Base-by-base conservation (phyloP, 2,329 filamentous ascomycete species). In the Geosmithia morbida region DNA sequence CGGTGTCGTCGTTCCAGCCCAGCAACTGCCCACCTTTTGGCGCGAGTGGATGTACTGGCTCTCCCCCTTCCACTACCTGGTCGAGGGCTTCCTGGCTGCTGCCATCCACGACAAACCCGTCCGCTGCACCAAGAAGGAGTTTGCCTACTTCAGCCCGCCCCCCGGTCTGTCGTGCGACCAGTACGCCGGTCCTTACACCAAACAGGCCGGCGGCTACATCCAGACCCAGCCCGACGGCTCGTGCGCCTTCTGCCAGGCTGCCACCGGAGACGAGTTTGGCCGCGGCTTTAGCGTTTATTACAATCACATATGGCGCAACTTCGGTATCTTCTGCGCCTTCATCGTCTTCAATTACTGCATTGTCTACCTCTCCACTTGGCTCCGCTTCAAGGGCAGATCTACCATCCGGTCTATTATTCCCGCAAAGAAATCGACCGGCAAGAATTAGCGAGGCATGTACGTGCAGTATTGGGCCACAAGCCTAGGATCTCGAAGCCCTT, bases 11-110 rank as follows among this genome's bases (percentile, higher is more conserved):
- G 80, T 85, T 1, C 80, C 81, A 0, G 77, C 76, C 16, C 56
- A 52, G 2, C 68, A 69, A 3, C 61, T 86, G 1, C 76, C 77
- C 0, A 59, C 66, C 1, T 85, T 85, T 58, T 85, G 82, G 81
- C 66, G 69, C 14, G 62, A 61, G 7, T 78, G 72, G 72, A 77
- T 81, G 75, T 84, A 85, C 59, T 77, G 74, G 61, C 66, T 85
- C 19, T 79, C 79, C 0, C 82, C 82, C 0, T 83, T 83, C 60
- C 73, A 76, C 51, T 85, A 85, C 53, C 68, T 84, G 0, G 62
- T 86, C 2, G 77, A 81, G 54, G 79, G 70, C 0, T 70, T 83
- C 46, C 65, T 86, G 1, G 74, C 68, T 0, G 70, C 74, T 14
- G 65, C 75, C 0, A 68, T 75, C 0, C 70, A 80, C 51, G 63